These are phyloP conservation scores for Bremia lactucae DNA, from an alignment of 352 stramenopile species.

Conservation along the genomic window DNA sequence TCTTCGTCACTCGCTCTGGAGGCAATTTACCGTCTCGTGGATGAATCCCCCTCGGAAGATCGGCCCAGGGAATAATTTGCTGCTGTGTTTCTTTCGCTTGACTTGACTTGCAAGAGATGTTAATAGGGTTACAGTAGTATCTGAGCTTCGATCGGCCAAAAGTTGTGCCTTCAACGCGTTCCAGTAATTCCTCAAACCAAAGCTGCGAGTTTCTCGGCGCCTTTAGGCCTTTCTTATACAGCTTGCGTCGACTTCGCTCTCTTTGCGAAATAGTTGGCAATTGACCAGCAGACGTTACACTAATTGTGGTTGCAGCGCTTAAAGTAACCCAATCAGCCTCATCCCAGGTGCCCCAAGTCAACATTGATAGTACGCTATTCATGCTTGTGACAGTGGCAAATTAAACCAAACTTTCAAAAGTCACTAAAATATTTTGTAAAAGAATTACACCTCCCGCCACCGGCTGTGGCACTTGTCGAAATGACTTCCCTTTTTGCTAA, in stretches of 20 bases:
- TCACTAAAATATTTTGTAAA: too few relatives aligned
- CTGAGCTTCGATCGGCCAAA: constrained; percentile 22
- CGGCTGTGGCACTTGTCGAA: too few relatives aligned
- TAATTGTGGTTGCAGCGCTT: neutral
- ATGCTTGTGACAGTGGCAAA: too few relatives aligned
- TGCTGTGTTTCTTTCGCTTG: neutral
- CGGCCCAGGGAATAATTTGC: constrained; percentile 46
- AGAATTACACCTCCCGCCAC: too few relatives aligned
- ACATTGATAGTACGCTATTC: constrained; percentile 56
- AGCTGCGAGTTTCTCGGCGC: constrained; percentile 36
- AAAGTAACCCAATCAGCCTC: constrained; percentile 14
- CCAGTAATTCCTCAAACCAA: constrained; percentile 70
- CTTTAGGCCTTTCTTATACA: constrained; percentile 35
- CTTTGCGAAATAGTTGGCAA: neutral
- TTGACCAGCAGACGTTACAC: neutral
- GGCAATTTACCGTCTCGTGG: constrained; percentile 56
- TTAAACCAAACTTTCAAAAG: too few relatives aligned
- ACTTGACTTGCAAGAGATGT: constrained; percentile 20
- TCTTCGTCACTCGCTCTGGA: constrained; percentile 42
- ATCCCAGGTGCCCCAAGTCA: constrained; percentile 76
- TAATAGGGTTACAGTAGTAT: constrained; percentile 60
- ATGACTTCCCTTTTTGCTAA: too few relatives aligned
- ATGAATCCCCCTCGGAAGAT: constrained; percentile 55
- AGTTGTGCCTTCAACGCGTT: constrained; percentile 31
- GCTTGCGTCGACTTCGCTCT: constrained; percentile 38